phyloP scores from a whole-genome alignment of 805 yeast genomes.

The Hanseniaspora osmophila region DNA sequence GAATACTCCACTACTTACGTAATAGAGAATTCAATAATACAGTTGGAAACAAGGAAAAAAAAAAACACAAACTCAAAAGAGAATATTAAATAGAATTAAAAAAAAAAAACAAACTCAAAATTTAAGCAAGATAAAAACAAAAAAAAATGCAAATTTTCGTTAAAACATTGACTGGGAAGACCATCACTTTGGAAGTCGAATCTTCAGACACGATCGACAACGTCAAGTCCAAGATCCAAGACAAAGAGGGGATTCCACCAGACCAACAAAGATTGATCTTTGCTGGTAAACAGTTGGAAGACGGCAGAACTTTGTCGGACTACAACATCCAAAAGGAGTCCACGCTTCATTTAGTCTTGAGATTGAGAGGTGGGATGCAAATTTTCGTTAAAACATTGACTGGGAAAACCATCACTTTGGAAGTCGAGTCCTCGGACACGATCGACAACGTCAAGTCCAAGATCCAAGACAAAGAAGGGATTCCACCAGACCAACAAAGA shows the following conservation, averaged over 20 bases:
- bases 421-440: slow-evolving; percentile 90
- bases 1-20: no score
- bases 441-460: slow-evolving; percentile 82
- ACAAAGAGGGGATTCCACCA: slow-evolving; percentile 93
- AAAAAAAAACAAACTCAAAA: slow-evolving; percentile 21
- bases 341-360: slow-evolving; percentile 66
- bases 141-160: slow-evolving; percentile 72
- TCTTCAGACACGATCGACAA: slow-evolving; percentile 92
- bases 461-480: slow-evolving; percentile 59
- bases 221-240: slow-evolving; percentile 89
- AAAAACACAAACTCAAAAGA: slow-evolving; percentile 20
- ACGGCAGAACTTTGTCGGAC: slow-evolving; percentile 87
- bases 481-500: slow-evolving; percentile 62
- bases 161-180: slow-evolving; percentile 81
- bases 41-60: no score
- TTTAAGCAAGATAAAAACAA: no score
- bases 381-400: slow-evolving; percentile 95
- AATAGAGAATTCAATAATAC: no score
- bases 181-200: slow-evolving; percentile 75
- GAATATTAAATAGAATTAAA: no score
- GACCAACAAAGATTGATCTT: slow-evolving; percentile 92
- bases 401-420: slow-evolving; percentile 91
- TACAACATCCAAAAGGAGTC: slow-evolving; percentile 95
- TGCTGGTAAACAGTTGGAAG: slow-evolving; percentile 94
- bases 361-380: slow-evolving; percentile 85